Evolutionary conservation across 2,329 filamentous ascomycete species (phyloP).

Genomic region (Ceratocystis harringtonii): DNA sequence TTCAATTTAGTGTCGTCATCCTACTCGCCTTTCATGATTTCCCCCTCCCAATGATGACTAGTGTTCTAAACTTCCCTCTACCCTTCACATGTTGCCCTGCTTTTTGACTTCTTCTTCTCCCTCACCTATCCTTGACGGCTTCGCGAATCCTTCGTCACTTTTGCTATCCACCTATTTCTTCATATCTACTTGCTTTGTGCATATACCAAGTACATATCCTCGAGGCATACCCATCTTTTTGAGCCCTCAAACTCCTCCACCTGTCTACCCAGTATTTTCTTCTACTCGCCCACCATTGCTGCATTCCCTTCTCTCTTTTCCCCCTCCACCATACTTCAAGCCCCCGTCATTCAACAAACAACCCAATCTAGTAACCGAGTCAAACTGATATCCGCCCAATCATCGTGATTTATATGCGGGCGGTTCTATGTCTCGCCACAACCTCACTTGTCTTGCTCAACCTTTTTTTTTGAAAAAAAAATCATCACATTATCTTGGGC

Average conservation of each 20-base stretch:
- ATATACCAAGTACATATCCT: slow-evolving; percentile 5
- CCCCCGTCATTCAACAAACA: slow-evolving; percentile 12
- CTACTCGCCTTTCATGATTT: slow-evolving; percentile 13
- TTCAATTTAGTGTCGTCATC: slow-evolving; percentile 7
- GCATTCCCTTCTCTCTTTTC: slow-evolving; percentile 8
- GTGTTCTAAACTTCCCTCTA: slow-evolving; percentile 5
- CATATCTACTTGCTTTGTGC: not conserved
- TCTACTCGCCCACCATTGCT: slow-evolving; percentile 1
- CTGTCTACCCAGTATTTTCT: not conserved
- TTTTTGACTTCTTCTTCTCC: not conserved
- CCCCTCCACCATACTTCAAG: slow-evolving; percentile 12
- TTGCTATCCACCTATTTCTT: slow-evolving; percentile 5
- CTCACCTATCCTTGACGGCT: slow-evolving; percentile 5
- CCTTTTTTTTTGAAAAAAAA: not conserved
- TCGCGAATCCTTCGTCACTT: slow-evolving; percentile 7
- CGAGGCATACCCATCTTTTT: slow-evolving; percentile 7
- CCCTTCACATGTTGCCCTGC: slow-evolving; percentile 7
- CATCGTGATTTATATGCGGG: slow-evolving; percentile 6
- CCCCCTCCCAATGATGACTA: slow-evolving; percentile 4
- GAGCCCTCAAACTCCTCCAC: slow-evolving; percentile 3
- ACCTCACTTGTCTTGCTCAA: not conserved
- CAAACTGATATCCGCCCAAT: slow-evolving; percentile 3
- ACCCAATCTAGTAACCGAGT: slow-evolving; percentile 3
- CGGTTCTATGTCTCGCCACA: slow-evolving; percentile 3
- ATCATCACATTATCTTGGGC: not conserved